Evolutionary conservation across 78 protist species (phyloP).

Genomic region (Dictyostelium intermedium): DNA sequence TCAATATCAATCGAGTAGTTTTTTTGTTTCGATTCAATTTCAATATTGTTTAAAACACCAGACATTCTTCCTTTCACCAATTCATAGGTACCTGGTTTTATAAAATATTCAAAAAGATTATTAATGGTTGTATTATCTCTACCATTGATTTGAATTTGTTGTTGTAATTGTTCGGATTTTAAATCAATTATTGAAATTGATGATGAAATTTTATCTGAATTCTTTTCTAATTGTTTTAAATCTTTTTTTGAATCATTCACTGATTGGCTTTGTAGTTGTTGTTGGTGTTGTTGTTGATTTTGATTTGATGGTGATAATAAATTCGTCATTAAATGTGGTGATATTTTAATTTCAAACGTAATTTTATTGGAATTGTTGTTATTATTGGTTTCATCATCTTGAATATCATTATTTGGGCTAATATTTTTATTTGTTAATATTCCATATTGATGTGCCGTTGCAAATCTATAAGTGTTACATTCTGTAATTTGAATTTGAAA

Average conservation of each 20-base stretch:
- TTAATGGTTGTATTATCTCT: background rate
- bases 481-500: constrained; percentile 6
- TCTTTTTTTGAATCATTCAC: background rate
- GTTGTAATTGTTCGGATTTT: constrained; percentile 8
- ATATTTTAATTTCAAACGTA: background rate
- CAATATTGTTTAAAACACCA: background rate
- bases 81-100: background rate
- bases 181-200: constrained; percentile 20
- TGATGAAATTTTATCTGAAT: constrained; percentile 1
- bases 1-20: background rate
- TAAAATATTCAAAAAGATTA: constrained; percentile 1
- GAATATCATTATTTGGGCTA: background rate
- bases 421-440: background rate
- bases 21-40: background rate
- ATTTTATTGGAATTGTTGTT: background rate
- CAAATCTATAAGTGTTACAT: constrained; percentile 9
- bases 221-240: background rate
- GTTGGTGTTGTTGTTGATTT: background rate
- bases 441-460: constrained; percentile 2
- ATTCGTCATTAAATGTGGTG: constrained; percentile 15
- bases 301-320: background rate
- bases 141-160: background rate
- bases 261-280: background rate
- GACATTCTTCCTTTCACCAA: background rate
- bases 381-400: background rate